These are phyloP conservation scores for Puccinia polysora DNA, from an alignment of 1,284 basidiomycete genomes.

Conservation along the genomic window DNA sequence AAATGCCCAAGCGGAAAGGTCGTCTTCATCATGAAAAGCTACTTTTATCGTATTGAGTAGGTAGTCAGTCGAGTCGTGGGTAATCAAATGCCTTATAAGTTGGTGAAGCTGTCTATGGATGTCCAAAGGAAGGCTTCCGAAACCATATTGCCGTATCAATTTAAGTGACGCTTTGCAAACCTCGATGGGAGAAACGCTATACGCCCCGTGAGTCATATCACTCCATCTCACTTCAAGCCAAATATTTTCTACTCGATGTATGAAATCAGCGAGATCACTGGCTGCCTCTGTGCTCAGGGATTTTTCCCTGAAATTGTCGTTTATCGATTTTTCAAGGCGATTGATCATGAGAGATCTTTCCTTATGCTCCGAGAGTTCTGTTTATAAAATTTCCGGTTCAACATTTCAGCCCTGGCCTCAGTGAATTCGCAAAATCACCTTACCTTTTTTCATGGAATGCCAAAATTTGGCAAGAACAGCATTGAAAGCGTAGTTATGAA, in stretches of 20 bases:
- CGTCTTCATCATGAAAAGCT: too few relatives aligned
- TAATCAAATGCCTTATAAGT: too few relatives aligned
- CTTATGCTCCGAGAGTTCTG: constrained; percentile 16
- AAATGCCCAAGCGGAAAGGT: too few relatives aligned
- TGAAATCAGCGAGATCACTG: background rate
- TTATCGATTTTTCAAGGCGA: background rate
- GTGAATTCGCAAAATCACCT: background rate
- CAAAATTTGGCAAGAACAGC: background rate
- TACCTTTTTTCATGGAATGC: constrained; percentile 2
- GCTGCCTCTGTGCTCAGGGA: constrained; percentile 7
- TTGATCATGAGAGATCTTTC: background rate
- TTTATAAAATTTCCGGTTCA: background rate
- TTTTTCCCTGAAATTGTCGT: background rate
- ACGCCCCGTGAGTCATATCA: background rate
- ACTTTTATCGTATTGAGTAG: too few relatives aligned
- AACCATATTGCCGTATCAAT: constrained; percentile 16
- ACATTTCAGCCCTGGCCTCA: background rate
- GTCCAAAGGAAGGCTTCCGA: constrained; percentile 22
- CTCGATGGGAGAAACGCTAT: background rate
- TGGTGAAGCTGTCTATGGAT: too few relatives aligned
- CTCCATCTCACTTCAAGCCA: constrained; percentile 26
- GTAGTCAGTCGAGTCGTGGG: too few relatives aligned
- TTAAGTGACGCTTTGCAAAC: background rate
- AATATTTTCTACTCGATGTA: background rate
- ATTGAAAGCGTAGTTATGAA: too few relatives aligned